These are phyloP conservation scores for Strobilomyces confusus DNA, from an alignment of 768 basidiomycete species.

Conservation along the genomic window DNA sequence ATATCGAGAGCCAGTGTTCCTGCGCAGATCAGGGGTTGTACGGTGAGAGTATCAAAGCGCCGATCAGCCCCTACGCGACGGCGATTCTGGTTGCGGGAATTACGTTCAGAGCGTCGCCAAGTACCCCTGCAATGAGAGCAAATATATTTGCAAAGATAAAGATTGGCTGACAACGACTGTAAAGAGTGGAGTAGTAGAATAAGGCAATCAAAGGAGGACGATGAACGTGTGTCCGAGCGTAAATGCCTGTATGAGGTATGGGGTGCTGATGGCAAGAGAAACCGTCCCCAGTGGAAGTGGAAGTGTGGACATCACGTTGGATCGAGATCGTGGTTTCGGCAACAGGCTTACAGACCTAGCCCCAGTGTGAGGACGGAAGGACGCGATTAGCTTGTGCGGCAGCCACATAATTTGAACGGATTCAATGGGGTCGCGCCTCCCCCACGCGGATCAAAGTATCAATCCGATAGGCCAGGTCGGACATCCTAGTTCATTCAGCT, in stretches of 20 bases:
- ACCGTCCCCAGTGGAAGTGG: not conserved
- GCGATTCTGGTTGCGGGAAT: not conserved
- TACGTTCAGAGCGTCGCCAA: conserved; percentile 8
- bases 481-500: too few species aligned
- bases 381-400: too few species aligned
- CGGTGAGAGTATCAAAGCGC: not conserved
- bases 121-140: conserved; percentile 9
- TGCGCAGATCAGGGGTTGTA: conserved; percentile 8
- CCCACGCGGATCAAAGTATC: too few species aligned
- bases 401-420: too few species aligned
- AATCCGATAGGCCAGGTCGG: too few species aligned
- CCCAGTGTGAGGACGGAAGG: too few species aligned
- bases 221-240: conserved; percentile 24
- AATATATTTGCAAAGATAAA: conserved; percentile 1
- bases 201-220: conserved; percentile 18
- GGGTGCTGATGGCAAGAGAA: not conserved
- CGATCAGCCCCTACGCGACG: not conserved
- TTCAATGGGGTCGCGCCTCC: too few species aligned
- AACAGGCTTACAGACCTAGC: too few species aligned
- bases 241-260: conserved; percentile 12
- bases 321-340: too few species aligned
- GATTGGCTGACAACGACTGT: not conserved
- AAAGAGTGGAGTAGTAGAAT: conserved; percentile 24
- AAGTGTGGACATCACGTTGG: too few species aligned
- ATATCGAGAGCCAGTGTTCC: not conserved